Conservation (phyloP, 345 rosid species). For the Erodium maritimum region DNA sequence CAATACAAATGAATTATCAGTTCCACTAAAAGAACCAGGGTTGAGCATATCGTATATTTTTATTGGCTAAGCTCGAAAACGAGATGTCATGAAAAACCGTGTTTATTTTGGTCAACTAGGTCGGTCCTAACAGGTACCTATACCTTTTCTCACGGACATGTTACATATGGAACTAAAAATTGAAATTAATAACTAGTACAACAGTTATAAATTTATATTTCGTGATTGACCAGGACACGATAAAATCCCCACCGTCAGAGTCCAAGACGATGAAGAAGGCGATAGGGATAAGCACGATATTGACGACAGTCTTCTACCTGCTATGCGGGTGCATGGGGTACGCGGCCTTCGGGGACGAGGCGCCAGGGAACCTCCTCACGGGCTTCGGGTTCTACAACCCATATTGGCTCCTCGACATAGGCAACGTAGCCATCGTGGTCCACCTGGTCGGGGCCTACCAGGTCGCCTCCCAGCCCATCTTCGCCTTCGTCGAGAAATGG, state of each 20-base stretch:
- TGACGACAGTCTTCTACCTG: slow-evolving; percentile 30
- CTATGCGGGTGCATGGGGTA: slow-evolving; percentile 34
- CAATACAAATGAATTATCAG: too few species aligned
- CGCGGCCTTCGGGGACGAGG: slow-evolving; percentile 27
- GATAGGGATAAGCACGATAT: slow-evolving; percentile 17
- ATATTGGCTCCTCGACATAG: slow-evolving; percentile 35
- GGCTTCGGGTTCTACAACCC: slow-evolving; percentile 36
- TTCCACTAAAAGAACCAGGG: too few species aligned
- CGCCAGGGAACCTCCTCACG: slow-evolving; percentile 33
- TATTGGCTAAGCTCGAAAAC: too few species aligned
- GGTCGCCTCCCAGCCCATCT: slow-evolving; percentile 33
- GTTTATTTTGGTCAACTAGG: too few species aligned
- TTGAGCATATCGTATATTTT: too few species aligned
- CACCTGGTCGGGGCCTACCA: slow-evolving; percentile 36
- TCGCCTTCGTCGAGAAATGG: slow-evolving; percentile 29
- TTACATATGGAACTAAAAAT: too few species aligned
- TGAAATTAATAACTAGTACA: too few species aligned
- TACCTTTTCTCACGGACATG: too few species aligned
- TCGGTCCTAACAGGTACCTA: too few species aligned
- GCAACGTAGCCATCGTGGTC: slow-evolving; percentile 26
- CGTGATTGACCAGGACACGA: slow-evolving; percentile 20
- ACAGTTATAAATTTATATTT: not conserved
- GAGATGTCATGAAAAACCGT: too few species aligned
- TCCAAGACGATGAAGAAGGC: slow-evolving; percentile 35
- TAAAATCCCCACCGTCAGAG: slow-evolving; percentile 31